A percentile compares a stretch with the other conserved stretches of the same genome.
Evolutionary conservation across 2,329 filamentous ascomycete species (phyloP).

Genomic region (Coleophoma cylindrospora): DNA sequence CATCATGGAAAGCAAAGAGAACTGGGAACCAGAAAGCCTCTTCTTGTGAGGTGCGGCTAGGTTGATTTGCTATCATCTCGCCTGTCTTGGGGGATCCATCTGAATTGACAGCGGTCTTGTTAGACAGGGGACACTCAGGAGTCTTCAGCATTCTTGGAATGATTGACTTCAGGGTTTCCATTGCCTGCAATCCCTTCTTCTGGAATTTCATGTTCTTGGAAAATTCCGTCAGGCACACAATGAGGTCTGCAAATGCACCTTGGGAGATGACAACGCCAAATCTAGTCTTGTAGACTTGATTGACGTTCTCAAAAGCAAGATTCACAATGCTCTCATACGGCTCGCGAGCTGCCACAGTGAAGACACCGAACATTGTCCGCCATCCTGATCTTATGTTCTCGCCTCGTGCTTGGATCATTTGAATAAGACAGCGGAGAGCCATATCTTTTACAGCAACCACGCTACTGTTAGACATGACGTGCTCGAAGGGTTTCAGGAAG

Average conservation of each 20-base stretch:
- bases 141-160: constrained; percentile 94
- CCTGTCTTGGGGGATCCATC: constrained; percentile 26
- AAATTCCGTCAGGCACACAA: constrained; percentile 96
- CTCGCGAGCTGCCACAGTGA: constrained; percentile 90
- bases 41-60: constrained; percentile 80
- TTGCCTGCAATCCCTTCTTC: constrained; percentile 94
- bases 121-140: constrained; percentile 87
- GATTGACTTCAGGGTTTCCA: constrained; percentile 89
- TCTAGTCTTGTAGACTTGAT: constrained; percentile 88
- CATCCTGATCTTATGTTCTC: constrained; percentile 97
- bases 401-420: constrained; percentile 97
- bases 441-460: constrained; percentile 95
- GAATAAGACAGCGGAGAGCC: constrained; percentile 90
- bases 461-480: constrained; percentile 89
- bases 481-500: constrained; percentile 96
- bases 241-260: constrained; percentile 91
- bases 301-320: constrained; percentile 94
- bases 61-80: constrained; percentile 47
- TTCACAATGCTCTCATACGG: constrained; percentile 95
- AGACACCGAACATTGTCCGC: constrained; percentile 99
- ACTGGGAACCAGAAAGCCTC: constrained; percentile 99
- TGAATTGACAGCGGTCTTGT: constrained; percentile 40
- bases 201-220: constrained; percentile 98
- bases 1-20: constrained; percentile 96
- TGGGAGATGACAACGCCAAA: constrained; percentile 96